phyloP scores from a whole-genome alignment of 768 basidiomycete genomes.

The Collybia nuda region DNA sequence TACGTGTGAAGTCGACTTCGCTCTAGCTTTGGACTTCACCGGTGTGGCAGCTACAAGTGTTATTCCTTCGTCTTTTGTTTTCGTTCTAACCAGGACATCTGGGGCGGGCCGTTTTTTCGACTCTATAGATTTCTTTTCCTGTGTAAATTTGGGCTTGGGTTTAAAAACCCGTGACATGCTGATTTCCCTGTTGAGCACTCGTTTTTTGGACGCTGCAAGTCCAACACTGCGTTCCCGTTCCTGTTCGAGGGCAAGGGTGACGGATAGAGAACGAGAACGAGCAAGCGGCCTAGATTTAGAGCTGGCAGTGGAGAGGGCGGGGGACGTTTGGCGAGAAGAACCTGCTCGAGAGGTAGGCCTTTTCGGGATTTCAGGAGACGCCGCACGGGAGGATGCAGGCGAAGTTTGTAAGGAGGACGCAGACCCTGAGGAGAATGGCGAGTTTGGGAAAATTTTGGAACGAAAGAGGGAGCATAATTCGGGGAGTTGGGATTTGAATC shows the following conservation, averaged over 20 bases:
- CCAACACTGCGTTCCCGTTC: slow-evolving; percentile 34
- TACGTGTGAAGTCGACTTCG: slow-evolving; percentile 8
- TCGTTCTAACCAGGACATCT: slow-evolving; percentile 4
- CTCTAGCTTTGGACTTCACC: slow-evolving; percentile 19
- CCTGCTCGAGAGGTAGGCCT: background rate
- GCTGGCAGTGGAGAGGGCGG: slow-evolving; percentile 20
- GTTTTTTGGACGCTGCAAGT: slow-evolving; percentile 40
- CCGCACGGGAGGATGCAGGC: slow-evolving; percentile 26
- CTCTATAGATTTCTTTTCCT: slow-evolving; percentile 10
- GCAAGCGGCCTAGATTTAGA: slow-evolving; percentile 18
- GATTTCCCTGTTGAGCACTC: slow-evolving; percentile 64
- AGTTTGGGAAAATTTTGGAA: slow-evolving; percentile 59
- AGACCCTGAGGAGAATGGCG: slow-evolving; percentile 49
- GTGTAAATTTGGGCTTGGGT: slow-evolving; percentile 32
- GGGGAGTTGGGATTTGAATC: slow-evolving; percentile 56
- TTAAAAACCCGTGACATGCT: slow-evolving; percentile 79
- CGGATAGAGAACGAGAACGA: slow-evolving; percentile 60
- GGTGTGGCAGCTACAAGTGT: slow-evolving; percentile 61
- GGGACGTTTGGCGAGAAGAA: slow-evolving; percentile 14
- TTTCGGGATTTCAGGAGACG: slow-evolving; percentile 23
- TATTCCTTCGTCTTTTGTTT: slow-evolving; percentile 29
- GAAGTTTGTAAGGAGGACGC: slow-evolving; percentile 5
- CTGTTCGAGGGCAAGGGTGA: slow-evolving; percentile 58
- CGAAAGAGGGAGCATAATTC: slow-evolving; percentile 57
- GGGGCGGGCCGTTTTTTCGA: slow-evolving; percentile 17